Conservation (phyloP, 1,139 yeast genomes). For the Lodderomyces parapsilosis region DNA sequence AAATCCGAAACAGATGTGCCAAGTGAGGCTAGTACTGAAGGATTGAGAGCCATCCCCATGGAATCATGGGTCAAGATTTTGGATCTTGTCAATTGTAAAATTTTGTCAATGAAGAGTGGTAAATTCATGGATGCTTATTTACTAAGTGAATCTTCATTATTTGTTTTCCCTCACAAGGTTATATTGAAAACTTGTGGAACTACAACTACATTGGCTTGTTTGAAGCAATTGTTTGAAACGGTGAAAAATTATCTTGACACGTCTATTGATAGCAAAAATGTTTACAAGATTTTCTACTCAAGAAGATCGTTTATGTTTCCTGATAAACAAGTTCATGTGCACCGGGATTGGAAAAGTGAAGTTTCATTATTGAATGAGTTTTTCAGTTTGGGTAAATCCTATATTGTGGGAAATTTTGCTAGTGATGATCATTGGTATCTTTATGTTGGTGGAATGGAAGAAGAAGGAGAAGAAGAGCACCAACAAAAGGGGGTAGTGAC, state of each 20-base stretch:
- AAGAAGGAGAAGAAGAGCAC: slow-evolving; percentile 12
- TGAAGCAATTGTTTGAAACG: slow-evolving; percentile 60
- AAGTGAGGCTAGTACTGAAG: slow-evolving; percentile 30
- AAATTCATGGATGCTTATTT: slow-evolving; percentile 75
- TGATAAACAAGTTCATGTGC: slow-evolving; percentile 75
- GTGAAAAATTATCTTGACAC: slow-evolving; percentile 24
- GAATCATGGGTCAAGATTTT: slow-evolving; percentile 69
- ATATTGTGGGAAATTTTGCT: slow-evolving; percentile 73
- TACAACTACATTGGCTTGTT: slow-evolving; percentile 82
- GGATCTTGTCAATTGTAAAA: slow-evolving; percentile 84
- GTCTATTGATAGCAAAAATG: slow-evolving; percentile 30
- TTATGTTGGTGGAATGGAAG: slow-evolving; percentile 67
- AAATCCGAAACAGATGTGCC: slow-evolving; percentile 40
- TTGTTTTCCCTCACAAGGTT: slow-evolving; percentile 83
- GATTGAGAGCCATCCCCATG: slow-evolving; percentile 66
- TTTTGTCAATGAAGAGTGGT: slow-evolving; percentile 75
- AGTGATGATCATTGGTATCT: slow-evolving; percentile 90
- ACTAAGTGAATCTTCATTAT: slow-evolving; percentile 84
- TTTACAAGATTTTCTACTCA: slow-evolving; percentile 80
- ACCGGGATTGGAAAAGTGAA: slow-evolving; percentile 82
- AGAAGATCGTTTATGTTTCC: slow-evolving; percentile 94
- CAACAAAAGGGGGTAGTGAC: slow-evolving; percentile 1
- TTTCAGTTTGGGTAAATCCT: slow-evolving; percentile 66
- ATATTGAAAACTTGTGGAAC: slow-evolving; percentile 96
- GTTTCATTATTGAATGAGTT: slow-evolving; percentile 63